Evolutionary conservation across 345 rosid genomes (phyloP), one percentile per base, ranked within the genome.

Genomic region (Hirschfeldia incana): DNA sequence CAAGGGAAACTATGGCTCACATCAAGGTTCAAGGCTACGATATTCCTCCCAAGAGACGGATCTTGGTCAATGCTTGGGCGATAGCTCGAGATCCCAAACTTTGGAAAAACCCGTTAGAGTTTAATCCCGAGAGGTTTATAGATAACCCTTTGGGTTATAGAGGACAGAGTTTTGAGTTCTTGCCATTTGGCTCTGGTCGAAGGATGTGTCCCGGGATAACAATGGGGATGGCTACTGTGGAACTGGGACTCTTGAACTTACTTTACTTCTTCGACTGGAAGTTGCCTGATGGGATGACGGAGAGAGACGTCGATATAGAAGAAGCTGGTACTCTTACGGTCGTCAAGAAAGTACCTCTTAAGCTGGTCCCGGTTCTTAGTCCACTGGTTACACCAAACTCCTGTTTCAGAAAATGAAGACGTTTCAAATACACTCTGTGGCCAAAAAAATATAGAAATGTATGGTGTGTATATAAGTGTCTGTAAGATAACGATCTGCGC

Each of bases 151-250:
- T 83, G 15, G 90, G 86, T 67, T 77, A 79, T 3, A 89, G 15
- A 68, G 91, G 91, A 26, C 83, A 85, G 11, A 49, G 76, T 75
- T 87, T 80, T 0, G 91, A 86, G 84, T 72, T 67, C 11, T 67
- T 87, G 68, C 85, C 91, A 6, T 87, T 88, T 59, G 93, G 93
- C 1, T 74, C 83, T 8, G 93, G 91, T 8, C 67, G 88, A 55
- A 84, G 93, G 79, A 42, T 10, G 49, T 42, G 93, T 72, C 91
- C 89, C 0, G 93, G 69, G 78, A 36, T 89, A 86, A 42, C 89
- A 68, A 1, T 90, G 66, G 89, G 81, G 42, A 44, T 68, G 0
- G 21, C 61, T 2, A 77, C 55, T 2, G 63, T 85, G n/a, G 87
- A 84, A 13, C 5, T 49, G 57, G 57, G 57, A 49, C 57, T 49